These are phyloP conservation scores for Melocanna baccifera DNA, from an alignment of 176 grass and related monocot species.

Conservation along the genomic window DNA sequence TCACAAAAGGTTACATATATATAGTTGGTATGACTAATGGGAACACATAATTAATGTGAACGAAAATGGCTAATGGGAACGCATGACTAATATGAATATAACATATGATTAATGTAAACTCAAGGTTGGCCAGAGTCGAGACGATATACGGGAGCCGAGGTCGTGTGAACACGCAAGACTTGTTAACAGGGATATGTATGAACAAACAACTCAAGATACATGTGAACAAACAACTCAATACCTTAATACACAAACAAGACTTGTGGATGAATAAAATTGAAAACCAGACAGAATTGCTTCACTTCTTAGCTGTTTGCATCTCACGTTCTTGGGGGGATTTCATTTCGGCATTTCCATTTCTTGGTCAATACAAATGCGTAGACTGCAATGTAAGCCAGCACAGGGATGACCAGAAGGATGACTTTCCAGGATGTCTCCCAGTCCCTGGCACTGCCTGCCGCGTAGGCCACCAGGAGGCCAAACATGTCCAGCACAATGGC, in stretches of 20 bases:
- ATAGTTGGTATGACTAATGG: too few species aligned
- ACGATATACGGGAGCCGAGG: too few species aligned
- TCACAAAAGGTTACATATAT: too few species aligned
- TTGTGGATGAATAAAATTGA: neutral
- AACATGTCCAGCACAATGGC: conserved; percentile 30
- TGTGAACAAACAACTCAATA: neutral
- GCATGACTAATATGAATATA: too few species aligned
- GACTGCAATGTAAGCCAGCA: neutral
- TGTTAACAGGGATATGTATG: too few species aligned
- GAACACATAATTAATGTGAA: too few species aligned
- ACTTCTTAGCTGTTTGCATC: too few species aligned
- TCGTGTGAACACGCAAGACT: too few species aligned
- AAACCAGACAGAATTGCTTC: neutral
- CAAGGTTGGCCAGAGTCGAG: too few species aligned
- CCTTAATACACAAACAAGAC: neutral
- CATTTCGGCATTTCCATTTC: neutral
- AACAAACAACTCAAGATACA: too few species aligned
- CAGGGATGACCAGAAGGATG: neutral
- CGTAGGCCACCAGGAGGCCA: conserved; percentile 35
- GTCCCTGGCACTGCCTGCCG: conserved; percentile 22
- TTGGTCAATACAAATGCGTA: neutral
- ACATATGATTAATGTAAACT: too few species aligned
- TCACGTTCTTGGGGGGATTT: neutral
- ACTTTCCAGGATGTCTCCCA: neutral
- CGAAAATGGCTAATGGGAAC: too few species aligned